Evolutionary conservation across 2,329 filamentous ascomycete genomes (phyloP), one percentile per base, ranked within the genome.

Genomic region (Fusarium tuaranense): DNA sequence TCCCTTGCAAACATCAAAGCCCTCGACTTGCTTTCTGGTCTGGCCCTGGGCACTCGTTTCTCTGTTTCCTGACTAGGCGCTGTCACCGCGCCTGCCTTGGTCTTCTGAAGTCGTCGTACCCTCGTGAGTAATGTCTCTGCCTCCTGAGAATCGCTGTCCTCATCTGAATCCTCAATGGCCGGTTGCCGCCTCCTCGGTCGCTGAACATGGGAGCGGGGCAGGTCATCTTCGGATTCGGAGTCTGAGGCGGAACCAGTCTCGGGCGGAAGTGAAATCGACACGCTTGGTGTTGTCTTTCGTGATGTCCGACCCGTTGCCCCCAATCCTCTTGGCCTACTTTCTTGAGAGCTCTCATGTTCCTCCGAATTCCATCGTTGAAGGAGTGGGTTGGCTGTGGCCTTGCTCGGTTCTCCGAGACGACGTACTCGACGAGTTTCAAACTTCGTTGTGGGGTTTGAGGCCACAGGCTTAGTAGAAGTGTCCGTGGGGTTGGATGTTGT

Each of bases 331-430:
- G 70, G 7, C 12, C 60, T 70, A 14, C n/a, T 62, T 12, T 41
- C 39, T 25, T 20, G 68, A 14, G 70, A 34, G 59, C 34, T 68
- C 60, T 70, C 66, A 30, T 70, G 62, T 58, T 79, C 72, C 22
- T 78, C 74, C 1, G 74, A 73, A 58, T 74, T 80, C 80, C 81
- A 83, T 67, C 72, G 79, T 58, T 81, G 79, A 16, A 83, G 79
- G 8, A 83, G 75, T 7, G 79, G 80, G 53, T 83, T 83, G 34
- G 65, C 55, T 6, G 68, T 57, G 8, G 69, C n/a, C 51, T 77
- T 76, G 53, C 38, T 69, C n/a, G 58, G n/a, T 53, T 72, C 77
- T 46, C 75, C 73, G 10, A 83, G 76, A 9, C 80, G 80, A 25
- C 82, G 81, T 22, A 83, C 77, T 67, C 79, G 81, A 41, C 79